Evolutionary conservation across 2,329 filamentous ascomycete species (phyloP).

Genomic region (Simplicillium aogashimaense): DNA sequence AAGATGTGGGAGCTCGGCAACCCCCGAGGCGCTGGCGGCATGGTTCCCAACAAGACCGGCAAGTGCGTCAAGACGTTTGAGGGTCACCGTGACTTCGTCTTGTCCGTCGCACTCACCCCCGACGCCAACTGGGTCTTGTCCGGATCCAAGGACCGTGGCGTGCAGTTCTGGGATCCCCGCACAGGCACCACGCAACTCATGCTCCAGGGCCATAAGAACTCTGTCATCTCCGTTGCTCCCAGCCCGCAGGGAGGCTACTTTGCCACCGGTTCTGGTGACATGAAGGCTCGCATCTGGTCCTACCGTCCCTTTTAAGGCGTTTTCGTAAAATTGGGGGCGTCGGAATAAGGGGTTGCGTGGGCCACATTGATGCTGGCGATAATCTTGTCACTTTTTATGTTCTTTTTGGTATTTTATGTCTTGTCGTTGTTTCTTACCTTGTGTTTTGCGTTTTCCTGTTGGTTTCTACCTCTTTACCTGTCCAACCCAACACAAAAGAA

Average conservation of each 20-base stretch:
- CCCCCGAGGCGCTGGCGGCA: slow-evolving; percentile 55
- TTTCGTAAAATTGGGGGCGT: not conserved
- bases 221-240: slow-evolving; percentile 92
- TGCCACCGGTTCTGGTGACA: slow-evolving; percentile 93
- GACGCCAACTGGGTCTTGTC: slow-evolving; percentile 94
- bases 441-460: not conserved
- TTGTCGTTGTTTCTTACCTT: slow-evolving; percentile 1
- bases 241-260: slow-evolving; percentile 83
- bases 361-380: too few relatives aligned
- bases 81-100: slow-evolving; percentile 94
- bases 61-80: slow-evolving; percentile 96
- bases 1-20: slow-evolving; percentile 96
- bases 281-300: slow-evolving; percentile 96
- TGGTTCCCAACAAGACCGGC: slow-evolving; percentile 62
- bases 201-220: slow-evolving; percentile 98
- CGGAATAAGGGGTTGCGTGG: too few relatives aligned
- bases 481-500: too few relatives aligned
- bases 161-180: slow-evolving; percentile 96
- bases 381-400: not conserved
- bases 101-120: slow-evolving; percentile 89
- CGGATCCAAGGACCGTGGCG: slow-evolving; percentile 91
- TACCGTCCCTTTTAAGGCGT: slow-evolving; percentile 43
- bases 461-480: not conserved
- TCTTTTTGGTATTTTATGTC: slow-evolving; percentile 1
- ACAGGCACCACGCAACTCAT: slow-evolving; percentile 94